Conservation (phyloP, 2,329 filamentous ascomycete species). For the Penicillium sp. region DNA sequence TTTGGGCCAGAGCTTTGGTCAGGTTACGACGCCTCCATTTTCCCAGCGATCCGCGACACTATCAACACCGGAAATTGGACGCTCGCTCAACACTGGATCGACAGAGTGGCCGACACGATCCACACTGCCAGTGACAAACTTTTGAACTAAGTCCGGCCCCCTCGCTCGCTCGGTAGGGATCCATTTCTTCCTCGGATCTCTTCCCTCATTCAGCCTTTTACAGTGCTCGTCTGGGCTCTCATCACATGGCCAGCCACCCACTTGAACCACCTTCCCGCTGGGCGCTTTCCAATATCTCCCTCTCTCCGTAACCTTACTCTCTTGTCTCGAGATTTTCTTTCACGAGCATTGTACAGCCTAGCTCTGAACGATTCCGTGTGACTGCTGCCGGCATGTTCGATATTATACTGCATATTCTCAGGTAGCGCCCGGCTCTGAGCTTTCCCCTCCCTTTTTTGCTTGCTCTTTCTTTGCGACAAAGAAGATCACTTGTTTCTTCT, state of each 20-base stretch:
- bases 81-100: conserved; percentile 60
- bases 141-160: conserved; percentile 23
- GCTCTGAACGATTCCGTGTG: conserved; percentile 5
- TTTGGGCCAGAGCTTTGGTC: conserved; percentile 79
- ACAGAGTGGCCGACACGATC: conserved; percentile 66
- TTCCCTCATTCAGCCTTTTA: not conserved
- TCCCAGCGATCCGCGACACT: conserved; percentile 80
- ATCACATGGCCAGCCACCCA: not conserved
- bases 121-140: conserved; percentile 53
- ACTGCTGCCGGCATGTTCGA: conserved; percentile 1
- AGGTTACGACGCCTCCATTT: conserved; percentile 60
- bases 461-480: too few species aligned
- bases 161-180: too few species aligned
- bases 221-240: too few species aligned
- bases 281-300: not conserved
- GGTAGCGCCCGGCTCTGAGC: not conserved
- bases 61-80: conserved; percentile 66
- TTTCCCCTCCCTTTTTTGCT: too few species aligned
- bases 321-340: not conserved
- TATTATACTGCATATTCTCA: conserved; percentile 13
- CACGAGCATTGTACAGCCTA: conserved; percentile 17
- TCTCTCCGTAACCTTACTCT: conserved; percentile 2
- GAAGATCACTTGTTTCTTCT: too few species aligned
- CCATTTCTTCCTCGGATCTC: conserved; percentile 4
- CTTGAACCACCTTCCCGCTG: conserved; percentile 1